These are phyloP conservation scores for Cytospora leucostoma DNA, from an alignment of 2,329 filamentous ascomycete genomes.

Conservation along the genomic window DNA sequence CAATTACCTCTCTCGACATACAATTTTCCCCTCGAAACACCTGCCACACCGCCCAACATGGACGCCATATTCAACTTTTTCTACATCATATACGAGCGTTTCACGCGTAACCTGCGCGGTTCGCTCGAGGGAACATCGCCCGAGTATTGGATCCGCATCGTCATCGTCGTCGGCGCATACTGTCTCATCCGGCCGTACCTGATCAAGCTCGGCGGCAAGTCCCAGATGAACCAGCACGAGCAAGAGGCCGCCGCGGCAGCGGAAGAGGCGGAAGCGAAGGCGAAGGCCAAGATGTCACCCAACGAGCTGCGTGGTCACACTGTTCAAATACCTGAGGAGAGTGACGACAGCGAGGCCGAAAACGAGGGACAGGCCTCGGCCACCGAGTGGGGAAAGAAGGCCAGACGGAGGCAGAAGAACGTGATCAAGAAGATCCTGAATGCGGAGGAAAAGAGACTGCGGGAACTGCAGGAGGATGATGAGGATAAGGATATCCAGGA, in stretches of 20 bases:
- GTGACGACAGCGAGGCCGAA: conserved; percentile 50
- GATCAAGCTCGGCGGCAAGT: conserved; percentile 64
- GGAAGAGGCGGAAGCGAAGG: conserved; percentile 43
- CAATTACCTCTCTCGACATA: background rate
- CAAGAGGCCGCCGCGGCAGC: conserved; percentile 56
- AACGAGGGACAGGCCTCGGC: conserved; percentile 48
- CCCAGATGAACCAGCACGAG: conserved; percentile 65
- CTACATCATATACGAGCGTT: conserved; percentile 36
- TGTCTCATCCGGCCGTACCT: conserved; percentile 73
- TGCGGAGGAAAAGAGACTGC: conserved; percentile 59
- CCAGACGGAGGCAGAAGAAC: conserved; percentile 67
- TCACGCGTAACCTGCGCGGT: conserved; percentile 51
- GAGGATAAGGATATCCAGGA: conserved; percentile 77
- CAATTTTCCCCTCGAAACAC: background rate
- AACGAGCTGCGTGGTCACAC: conserved; percentile 64
- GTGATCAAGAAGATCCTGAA: conserved; percentile 67
- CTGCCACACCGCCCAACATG: conserved; percentile 30
- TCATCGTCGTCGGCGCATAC: conserved; percentile 73
- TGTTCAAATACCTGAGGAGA: conserved; percentile 55
- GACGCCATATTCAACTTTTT: conserved; percentile 34
- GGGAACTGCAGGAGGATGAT: conserved; percentile 60
- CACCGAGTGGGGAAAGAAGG: conserved; percentile 70
- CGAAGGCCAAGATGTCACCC: conserved; percentile 58
- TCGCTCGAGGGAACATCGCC: conserved; percentile 53
- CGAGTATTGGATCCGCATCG: conserved; percentile 66